A percentile compares a stretch with the other conserved stretches of the same genome.
These are phyloP conservation scores for Cystobasidium ongulense DNA, from an alignment of 768 basidiomycete genomes.

Conservation along the genomic window DNA sequence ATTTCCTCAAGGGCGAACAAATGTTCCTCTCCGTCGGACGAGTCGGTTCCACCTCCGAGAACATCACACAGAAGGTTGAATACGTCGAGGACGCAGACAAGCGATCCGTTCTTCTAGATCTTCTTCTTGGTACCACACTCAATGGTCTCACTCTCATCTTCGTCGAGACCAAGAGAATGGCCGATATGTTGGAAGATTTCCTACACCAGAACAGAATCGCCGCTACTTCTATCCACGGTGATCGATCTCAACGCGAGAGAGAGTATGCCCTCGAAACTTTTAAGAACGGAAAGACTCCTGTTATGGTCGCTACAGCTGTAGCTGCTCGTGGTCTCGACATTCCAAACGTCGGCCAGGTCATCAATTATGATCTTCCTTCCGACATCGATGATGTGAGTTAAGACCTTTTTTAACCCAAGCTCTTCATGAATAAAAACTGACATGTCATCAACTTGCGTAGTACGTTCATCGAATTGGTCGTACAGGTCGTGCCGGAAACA, in stretches of 20 bases:
- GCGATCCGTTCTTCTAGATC: slow-evolving; percentile 88
- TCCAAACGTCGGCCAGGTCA: slow-evolving; percentile 95
- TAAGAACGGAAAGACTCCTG: slow-evolving; percentile 86
- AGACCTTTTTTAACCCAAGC: slow-evolving; percentile 81
- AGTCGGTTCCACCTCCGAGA: slow-evolving; percentile 96
- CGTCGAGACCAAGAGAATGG: slow-evolving; percentile 99
- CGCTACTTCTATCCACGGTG: slow-evolving; percentile 96
- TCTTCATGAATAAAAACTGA: slow-evolving; percentile 59
- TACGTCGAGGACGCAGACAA: slow-evolving; percentile 97
- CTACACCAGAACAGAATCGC: slow-evolving; percentile 70
- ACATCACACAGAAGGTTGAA: slow-evolving; percentile 93
- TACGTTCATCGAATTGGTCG: slow-evolving; percentile 44
- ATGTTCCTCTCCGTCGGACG: slow-evolving; percentile 97
- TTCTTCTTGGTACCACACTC: slow-evolving; percentile 57
- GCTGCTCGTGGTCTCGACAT: slow-evolving; percentile 98
- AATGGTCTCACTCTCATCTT: slow-evolving; percentile 85
- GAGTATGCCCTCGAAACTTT: slow-evolving; percentile 92
- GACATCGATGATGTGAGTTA: slow-evolving; percentile 73
- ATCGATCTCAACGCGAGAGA: slow-evolving; percentile 94
- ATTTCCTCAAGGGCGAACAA: slow-evolving; percentile 89
- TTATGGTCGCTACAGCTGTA: slow-evolving; percentile 95
- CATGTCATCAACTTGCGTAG: neutral
- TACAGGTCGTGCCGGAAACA: slow-evolving; percentile 90
- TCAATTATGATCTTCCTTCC: slow-evolving; percentile 94
- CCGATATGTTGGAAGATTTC: slow-evolving; percentile 95